These are phyloP conservation scores for Platismatia glauca DNA, from an alignment of 495 filamentous ascomycete genomes.

Conservation along the genomic window DNA sequence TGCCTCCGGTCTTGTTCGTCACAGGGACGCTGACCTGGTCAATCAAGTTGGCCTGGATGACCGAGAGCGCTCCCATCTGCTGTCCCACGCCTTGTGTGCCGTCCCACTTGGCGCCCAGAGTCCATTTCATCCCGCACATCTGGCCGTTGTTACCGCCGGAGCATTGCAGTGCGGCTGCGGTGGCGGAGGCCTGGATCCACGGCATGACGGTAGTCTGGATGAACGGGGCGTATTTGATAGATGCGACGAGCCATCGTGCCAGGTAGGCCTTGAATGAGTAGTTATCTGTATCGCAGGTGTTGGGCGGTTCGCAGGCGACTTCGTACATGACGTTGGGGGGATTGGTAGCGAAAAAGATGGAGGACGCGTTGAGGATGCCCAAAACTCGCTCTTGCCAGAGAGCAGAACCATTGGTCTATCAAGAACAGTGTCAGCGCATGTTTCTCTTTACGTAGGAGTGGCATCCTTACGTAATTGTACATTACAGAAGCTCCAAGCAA, in stretches of 20 bases:
- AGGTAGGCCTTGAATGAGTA: constrained; percentile 81
- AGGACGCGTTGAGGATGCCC: constrained; percentile 48
- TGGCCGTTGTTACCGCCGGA: constrained; percentile 46
- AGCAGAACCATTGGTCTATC: constrained; percentile 46
- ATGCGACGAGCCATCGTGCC: constrained; percentile 67
- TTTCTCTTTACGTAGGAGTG: not conserved
- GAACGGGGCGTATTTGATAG: constrained; percentile 63
- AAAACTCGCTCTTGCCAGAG: constrained; percentile 53
- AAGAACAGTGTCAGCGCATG: constrained; percentile 2
- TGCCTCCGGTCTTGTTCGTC: constrained; percentile 61
- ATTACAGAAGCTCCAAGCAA: constrained; percentile 60
- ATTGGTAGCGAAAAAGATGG: constrained; percentile 48
- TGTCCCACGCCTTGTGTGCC: constrained; percentile 54
- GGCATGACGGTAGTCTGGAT: constrained; percentile 52
- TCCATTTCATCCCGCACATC: constrained; percentile 62
- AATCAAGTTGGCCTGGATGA: constrained; percentile 56
- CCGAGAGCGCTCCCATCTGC: constrained; percentile 63
- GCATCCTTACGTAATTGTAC: constrained; percentile 55
- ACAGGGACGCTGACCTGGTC: constrained; percentile 42
- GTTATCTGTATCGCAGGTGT: constrained; percentile 65
- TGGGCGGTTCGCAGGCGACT: constrained; percentile 49
- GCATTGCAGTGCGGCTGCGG: constrained; percentile 63
- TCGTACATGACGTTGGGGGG: constrained; percentile 54
- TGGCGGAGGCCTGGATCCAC: constrained; percentile 54
- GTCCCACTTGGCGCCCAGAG: constrained; percentile 40